A percentile compares a stretch with the other conserved stretches of the same genome.
Conservation (phyloP, 805 yeast species). For the Kluyveromyces lactis region DNA sequence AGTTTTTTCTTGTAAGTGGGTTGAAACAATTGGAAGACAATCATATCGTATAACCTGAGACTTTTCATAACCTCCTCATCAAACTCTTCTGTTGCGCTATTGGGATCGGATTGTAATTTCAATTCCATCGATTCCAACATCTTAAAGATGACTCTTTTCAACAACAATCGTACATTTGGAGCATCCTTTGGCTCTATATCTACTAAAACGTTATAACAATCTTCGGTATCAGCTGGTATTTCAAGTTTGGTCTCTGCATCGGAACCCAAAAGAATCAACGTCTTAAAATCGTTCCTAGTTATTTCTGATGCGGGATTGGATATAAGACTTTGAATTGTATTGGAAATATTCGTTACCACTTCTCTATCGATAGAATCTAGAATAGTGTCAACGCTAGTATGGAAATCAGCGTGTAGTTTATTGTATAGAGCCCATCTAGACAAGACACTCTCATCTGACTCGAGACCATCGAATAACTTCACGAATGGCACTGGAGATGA, state of each 20-base stretch:
- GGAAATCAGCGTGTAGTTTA: conserved; percentile 27
- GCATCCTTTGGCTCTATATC: conserved; percentile 33
- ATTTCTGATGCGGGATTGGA: not conserved
- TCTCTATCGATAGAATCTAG: conserved; percentile 28
- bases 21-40: conserved; percentile 26
- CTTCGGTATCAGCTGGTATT: conserved; percentile 18
- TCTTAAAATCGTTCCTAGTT: conserved; percentile 4
- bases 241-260: conserved; percentile 36
- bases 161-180: conserved; percentile 30
- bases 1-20: conserved; percentile 19
- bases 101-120: conserved; percentile 5
- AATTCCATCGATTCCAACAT: conserved; percentile 12
- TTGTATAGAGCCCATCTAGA: conserved; percentile 36
- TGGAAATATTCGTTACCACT: conserved; percentile 27
- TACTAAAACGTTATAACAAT: conserved; percentile 19
- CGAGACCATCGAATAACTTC: conserved; percentile 36
- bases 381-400: conserved; percentile 24
- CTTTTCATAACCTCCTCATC: conserved; percentile 2
- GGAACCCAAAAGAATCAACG: conserved; percentile 36
- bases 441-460: conserved; percentile 30
- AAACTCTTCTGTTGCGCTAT: not conserved
- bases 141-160: conserved; percentile 29
- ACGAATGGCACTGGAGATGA: conserved; percentile 32
- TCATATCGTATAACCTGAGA: conserved; percentile 19
- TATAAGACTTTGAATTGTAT: conserved; percentile 2